Evolutionary conservation across 192 early-diverging fungal genomes (phyloP), one percentile per base, ranked within the genome.

Genomic region (Coemansia sp.): DNA sequence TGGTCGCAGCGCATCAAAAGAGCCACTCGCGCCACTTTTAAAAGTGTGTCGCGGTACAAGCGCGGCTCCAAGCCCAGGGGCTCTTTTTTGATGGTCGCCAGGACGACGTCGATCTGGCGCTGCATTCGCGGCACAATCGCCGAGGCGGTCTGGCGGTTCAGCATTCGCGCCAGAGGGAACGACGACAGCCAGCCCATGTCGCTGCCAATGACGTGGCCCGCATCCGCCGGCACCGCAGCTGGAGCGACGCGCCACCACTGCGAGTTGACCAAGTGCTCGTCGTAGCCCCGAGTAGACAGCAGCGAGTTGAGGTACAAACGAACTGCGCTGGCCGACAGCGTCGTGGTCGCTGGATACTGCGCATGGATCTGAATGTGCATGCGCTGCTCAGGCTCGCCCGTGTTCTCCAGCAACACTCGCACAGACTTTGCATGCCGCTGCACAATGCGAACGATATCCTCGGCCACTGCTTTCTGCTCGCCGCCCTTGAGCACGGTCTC

Each of bases 301-400:
- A 83, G 61, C 28, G 82, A 72, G 37, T 83, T 83, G 11, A 83
- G 74, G 31, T 74, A 83, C 52, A 83, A 46, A 0, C 82, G 82
- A 54, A 83, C 73, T 2, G 77, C 77, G 51, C 82, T 78, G 37
- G 77, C 73, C 23, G 82, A 83, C 51, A 83, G 25, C 40, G 82
- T 83, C 0, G 73, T 80, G 20, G 77, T 72, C 1, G 74, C 68
- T 25, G 66, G 82, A 23, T 60, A 80, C 36, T 21, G 21, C 51
- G 73, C 20, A 20, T 75, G 74, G 59, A 81, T 65, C 64, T 80
- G 77, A 7, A 80, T 17, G n/a, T 14, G 31, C 17, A 31, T 47
- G 1, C 52, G 52, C 52, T 17, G 25, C 4, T n/a, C 26, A 1
- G 8, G 22, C 8, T 47, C 17, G 11, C 2, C 21, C 15, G 36